Evolutionary conservation across 768 basidiomycete genomes (phyloP).

Genomic region (Hygrophoropsis aurantiaca): DNA sequence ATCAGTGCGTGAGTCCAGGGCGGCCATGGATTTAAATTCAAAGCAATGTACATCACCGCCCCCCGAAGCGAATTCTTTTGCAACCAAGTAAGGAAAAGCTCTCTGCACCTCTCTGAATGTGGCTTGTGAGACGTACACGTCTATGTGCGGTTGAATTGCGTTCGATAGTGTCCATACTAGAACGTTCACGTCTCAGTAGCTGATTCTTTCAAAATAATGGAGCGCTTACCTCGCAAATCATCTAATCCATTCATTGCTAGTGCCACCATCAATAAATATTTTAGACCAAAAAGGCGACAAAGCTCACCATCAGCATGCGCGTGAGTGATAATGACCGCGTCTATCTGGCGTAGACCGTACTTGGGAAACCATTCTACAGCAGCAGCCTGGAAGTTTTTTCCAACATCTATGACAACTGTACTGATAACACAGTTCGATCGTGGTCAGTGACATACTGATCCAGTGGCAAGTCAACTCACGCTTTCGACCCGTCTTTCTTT

Average conservation of each 20-base stretch:
- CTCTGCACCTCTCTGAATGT: slow-evolving; percentile 68
- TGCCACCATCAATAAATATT: slow-evolving; percentile 4
- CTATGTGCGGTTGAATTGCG: slow-evolving; percentile 69
- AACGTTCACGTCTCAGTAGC: slow-evolving; percentile 5
- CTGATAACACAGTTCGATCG: slow-evolving; percentile 32
- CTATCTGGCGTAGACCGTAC: slow-evolving; percentile 69
- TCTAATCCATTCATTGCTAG: slow-evolving; percentile 87
- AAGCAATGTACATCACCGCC: slow-evolving; percentile 63
- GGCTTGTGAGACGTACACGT: slow-evolving; percentile 65
- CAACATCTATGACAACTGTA: slow-evolving; percentile 81
- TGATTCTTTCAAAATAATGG: neutral
- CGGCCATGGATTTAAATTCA: neutral
- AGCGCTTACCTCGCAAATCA: slow-evolving; percentile 70
- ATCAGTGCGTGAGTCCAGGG: slow-evolving; percentile 6
- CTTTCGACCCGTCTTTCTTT: slow-evolving; percentile 38
- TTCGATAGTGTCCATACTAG: slow-evolving; percentile 71
- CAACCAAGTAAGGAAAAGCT: slow-evolving; percentile 81
- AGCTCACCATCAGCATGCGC: slow-evolving; percentile 75
- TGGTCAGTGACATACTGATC: too few species aligned
- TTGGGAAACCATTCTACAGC: slow-evolving; percentile 64
- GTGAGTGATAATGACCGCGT: slow-evolving; percentile 82
- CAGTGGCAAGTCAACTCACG: slow-evolving; percentile 44
- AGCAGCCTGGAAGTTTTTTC: slow-evolving; percentile 75
- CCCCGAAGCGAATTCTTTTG: slow-evolving; percentile 74
- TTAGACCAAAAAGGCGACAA: too few species aligned